Evolutionary conservation across 306 rosid genomes (phyloP), one percentile per base, ranked within the genome.

Genomic region (Carpinus viminea): DNA sequence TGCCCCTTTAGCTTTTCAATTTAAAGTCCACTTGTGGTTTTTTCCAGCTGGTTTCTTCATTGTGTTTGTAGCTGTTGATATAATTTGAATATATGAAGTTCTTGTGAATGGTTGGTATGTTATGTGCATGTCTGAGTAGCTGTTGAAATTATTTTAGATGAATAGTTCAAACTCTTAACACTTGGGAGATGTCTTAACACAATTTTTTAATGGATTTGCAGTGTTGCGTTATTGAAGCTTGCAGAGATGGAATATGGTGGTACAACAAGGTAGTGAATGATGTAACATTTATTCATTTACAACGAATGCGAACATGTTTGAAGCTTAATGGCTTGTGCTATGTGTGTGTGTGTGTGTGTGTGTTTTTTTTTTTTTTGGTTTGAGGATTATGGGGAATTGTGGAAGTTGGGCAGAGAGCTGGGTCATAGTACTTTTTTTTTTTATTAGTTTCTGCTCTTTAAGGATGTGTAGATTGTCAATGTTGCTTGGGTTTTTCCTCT

Each of bases 241-340:
- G 90, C 93, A 34, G 91, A 90, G 81, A 95, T 92, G 98, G 87
- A 92, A 54, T 95, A 91, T 85, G 86, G 98, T 84, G 98, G 98
- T 78, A 92, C 98, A 55, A 92, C 98, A 28, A 95, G 98, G 98
- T 94, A 92, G 50, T 34, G 48, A n/a, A 16, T 38, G 3, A 55
- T 64, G 59, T 31, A 57, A 45, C 56, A 59, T 43, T 41, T 77
- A 16, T 15, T n/a, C 68, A 16, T 62, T 68, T 52, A 8, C 41
- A 56, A 50, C 11, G 38, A 62, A 74, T 38, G 45, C 26, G 7
- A 68, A 41, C 45, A 45, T 70, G 57, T 70, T 11, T 55, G 61
- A 70, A 45, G 43, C 17, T 38, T 51, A 61, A 36, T 41, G 45
- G 45, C 45, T 41, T 1, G 8, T 41, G 45, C 45, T 7, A 41